Percentiles rank a stretch among this genome's conserved stretches.
Evolutionary conservation across 2,329 filamentous ascomycete genomes (phyloP).

Genomic region (Diaporthe velutina): DNA sequence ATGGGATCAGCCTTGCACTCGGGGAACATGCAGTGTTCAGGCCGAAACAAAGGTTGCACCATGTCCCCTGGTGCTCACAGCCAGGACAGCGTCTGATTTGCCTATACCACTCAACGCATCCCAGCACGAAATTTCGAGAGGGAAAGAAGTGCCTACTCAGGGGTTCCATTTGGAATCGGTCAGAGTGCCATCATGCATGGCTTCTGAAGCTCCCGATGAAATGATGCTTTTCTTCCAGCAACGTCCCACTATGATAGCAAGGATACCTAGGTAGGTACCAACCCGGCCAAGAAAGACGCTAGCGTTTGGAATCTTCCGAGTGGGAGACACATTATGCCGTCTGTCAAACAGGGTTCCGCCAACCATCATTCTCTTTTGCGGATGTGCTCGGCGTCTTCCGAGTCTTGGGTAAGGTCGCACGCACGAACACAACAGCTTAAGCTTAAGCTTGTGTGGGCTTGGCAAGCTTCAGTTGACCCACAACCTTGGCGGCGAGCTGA

Average conservation of each 20-base stretch:
- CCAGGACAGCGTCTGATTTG: neutral
- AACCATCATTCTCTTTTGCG: neutral
- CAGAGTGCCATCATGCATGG: neutral
- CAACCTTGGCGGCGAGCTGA: neutral
- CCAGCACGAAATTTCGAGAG: neutral
- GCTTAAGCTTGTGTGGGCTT: neutral
- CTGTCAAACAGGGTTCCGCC: neutral
- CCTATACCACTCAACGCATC: neutral
- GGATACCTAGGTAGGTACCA: no score
- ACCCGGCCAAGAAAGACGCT: neutral
- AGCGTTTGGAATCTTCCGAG: conserved; percentile 17
- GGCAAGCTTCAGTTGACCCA: neutral
- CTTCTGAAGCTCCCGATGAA: neutral
- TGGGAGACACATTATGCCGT: conserved; percentile 4
- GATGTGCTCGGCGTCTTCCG: neutral
- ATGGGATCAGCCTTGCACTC: neutral
- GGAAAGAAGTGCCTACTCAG: neutral
- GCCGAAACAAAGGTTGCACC: conserved; percentile 2
- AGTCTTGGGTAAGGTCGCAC: neutral
- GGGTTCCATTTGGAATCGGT: neutral
- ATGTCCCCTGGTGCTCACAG: neutral
- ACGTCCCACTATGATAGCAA: neutral
- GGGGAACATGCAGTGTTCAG: neutral
- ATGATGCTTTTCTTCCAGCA: neutral
- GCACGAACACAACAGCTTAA: conserved; percentile 12